Conservation (phyloP, 2,329 filamentous ascomycete species). For the Verticillium dahliae region DNA sequence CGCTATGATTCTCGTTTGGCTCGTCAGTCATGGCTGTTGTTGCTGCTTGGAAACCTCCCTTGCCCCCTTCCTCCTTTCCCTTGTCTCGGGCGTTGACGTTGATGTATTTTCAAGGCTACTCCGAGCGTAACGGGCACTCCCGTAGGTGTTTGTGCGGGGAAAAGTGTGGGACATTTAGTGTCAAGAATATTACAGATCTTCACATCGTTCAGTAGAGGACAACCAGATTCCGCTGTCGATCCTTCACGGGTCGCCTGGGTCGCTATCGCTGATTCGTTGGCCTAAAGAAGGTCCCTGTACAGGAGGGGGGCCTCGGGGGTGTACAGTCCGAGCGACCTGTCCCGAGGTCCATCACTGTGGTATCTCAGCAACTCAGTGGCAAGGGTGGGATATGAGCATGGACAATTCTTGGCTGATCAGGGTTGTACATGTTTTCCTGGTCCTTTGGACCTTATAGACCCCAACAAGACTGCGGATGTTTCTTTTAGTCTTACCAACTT, state of each 20-base stretch:
- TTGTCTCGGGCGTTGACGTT: background rate
- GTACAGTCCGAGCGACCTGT: background rate
- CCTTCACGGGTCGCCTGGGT: background rate
- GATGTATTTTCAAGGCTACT: background rate
- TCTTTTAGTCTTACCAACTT: too few relatives aligned
- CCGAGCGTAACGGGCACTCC: background rate
- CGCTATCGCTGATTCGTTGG: background rate
- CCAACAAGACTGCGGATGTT: too few relatives aligned
- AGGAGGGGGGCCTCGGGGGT: background rate
- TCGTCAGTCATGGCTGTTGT: background rate
- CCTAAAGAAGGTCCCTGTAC: background rate
- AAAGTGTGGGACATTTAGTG: background rate
- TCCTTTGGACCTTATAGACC: too few relatives aligned
- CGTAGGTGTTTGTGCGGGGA: background rate
- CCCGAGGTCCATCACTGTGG: background rate
- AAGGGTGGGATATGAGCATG: too few relatives aligned
- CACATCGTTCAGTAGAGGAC: background rate
- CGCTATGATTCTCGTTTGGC: background rate
- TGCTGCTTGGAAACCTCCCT: background rate
- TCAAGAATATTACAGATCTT: too few relatives aligned
- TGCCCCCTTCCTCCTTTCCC: too few relatives aligned
- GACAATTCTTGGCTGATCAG: too few relatives aligned
- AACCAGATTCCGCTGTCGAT: background rate
- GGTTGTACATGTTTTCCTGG: too few relatives aligned
- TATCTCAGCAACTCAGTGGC: too few relatives aligned